Evolutionary conservation across 306 rosid species (phyloP).

Genomic region (Rosa multiflora): DNA sequence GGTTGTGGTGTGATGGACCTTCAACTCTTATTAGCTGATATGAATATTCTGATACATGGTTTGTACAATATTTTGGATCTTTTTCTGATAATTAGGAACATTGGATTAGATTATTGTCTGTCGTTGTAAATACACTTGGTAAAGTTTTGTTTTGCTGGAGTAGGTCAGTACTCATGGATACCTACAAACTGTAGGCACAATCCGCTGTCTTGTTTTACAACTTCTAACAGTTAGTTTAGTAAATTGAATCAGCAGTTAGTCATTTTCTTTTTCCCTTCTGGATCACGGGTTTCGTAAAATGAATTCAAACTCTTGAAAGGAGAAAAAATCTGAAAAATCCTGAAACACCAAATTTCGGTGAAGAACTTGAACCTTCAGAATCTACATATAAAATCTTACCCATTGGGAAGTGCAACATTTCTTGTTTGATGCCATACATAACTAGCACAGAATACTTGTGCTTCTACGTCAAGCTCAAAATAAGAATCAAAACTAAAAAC

Average conservation of each 20-base stretch:
- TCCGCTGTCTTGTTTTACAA: neutral
- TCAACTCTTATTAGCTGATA: constrained; percentile 38
- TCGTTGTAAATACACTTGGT: neutral
- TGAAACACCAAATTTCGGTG: too few species aligned
- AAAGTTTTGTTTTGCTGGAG: constrained; percentile 29
- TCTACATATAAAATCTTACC: too few species aligned
- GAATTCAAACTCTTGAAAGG: too few species aligned
- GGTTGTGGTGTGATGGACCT: constrained; percentile 25
- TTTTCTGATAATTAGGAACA: constrained; percentile 28
- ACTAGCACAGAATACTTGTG: neutral
- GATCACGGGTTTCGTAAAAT: neutral
- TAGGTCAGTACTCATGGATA: constrained; percentile 23
- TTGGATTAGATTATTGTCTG: neutral
- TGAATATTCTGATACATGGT: constrained; percentile 33
- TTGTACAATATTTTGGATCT: constrained; percentile 33
- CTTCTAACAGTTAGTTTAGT: neutral
- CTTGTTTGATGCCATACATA: neutral
- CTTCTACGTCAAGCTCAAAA: neutral
- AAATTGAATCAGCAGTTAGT: neutral
- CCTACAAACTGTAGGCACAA: constrained; percentile 1
- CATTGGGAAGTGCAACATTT: too few species aligned
- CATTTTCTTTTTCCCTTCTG: neutral
- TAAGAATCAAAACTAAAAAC: neutral
- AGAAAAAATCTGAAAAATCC: too few species aligned
- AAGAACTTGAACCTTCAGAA: too few species aligned